Evolutionary conservation across 345 rosid species (phyloP).

Genomic region (Camelina neglecta): DNA sequence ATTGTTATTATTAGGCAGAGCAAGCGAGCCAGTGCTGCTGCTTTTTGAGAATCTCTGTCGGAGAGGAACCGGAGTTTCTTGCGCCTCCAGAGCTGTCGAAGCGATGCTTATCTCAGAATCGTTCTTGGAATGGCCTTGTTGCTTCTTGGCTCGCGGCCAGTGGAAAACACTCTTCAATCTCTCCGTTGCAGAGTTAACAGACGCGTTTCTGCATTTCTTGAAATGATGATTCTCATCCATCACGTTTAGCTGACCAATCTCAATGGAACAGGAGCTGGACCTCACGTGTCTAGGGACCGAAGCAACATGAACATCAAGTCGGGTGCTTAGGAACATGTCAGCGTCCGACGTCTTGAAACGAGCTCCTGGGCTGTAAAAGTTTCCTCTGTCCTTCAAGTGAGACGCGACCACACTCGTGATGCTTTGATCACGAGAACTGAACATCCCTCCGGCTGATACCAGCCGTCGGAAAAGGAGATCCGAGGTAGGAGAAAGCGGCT

Average conservation of each 20-base stretch:
- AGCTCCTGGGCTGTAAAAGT: slow-evolving; percentile 77
- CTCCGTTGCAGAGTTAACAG: slow-evolving; percentile 63
- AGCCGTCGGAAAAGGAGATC: slow-evolving; percentile 70
- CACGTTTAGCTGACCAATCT: slow-evolving; percentile 48
- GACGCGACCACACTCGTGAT: slow-evolving; percentile 67
- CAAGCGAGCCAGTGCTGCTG: slow-evolving; percentile 38
- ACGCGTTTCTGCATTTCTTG: slow-evolving; percentile 52
- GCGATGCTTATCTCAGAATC: slow-evolving; percentile 42
- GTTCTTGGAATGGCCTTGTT: slow-evolving; percentile 43
- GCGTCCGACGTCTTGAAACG: slow-evolving; percentile 70
- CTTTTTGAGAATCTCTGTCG: slow-evolving; percentile 69
- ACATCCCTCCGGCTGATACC: slow-evolving; percentile 79
- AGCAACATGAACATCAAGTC: slow-evolving; percentile 61
- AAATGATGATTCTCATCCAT: slow-evolving; percentile 50
- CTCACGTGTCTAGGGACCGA: slow-evolving; percentile 56
- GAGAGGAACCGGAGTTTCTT: slow-evolving; percentile 54
- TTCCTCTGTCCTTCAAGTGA: slow-evolving; percentile 72
- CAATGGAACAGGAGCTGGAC: slow-evolving; percentile 61
- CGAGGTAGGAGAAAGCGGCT: slow-evolving; percentile 64
- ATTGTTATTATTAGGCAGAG: slow-evolving; percentile 51
- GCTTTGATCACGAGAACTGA: slow-evolving; percentile 58
- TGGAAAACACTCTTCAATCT: slow-evolving; percentile 61
- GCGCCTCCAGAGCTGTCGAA: slow-evolving; percentile 40
- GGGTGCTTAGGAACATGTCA: slow-evolving; percentile 68
- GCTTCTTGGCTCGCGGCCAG: slow-evolving; percentile 66